Percentiles rank a stretch among this genome's conserved stretches.
phyloP scores from a whole-genome alignment of 495 filamentous ascomycete genomes.

The Penicillium arizonense region DNA sequence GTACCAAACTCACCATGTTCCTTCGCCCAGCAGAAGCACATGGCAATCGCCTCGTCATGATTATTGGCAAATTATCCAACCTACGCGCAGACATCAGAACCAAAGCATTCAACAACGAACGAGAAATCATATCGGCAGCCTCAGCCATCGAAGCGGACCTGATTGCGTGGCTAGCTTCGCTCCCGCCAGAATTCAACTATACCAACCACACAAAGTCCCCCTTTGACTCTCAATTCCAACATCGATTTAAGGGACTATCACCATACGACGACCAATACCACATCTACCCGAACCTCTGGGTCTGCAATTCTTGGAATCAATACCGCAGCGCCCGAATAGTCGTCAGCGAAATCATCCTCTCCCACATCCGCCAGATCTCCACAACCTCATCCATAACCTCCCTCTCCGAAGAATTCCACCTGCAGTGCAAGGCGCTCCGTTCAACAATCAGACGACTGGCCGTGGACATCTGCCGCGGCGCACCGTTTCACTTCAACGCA shows the following conservation, averaged over 20 bases:
- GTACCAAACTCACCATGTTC: constrained; percentile 33
- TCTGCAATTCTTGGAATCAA: constrained; percentile 58
- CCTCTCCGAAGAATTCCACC: constrained; percentile 31
- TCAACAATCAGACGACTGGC: constrained; percentile 35
- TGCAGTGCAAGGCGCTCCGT: constrained; percentile 33
- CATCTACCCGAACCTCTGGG: constrained; percentile 56
- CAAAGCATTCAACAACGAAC: constrained; percentile 33
- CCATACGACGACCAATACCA: constrained; percentile 58
- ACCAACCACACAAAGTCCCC: constrained; percentile 24
- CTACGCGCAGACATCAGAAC: constrained; percentile 45
- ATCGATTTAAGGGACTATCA: constrained; percentile 22
- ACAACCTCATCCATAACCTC: constrained; percentile 8
- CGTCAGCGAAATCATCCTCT: constrained; percentile 51
- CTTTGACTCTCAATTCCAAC: constrained; percentile 20
- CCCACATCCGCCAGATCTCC: constrained; percentile 16
- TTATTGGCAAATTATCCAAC: constrained; percentile 42
- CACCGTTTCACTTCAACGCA: constrained; percentile 39
- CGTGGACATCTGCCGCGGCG: constrained; percentile 45
- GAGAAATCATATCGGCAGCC: constrained; percentile 44
- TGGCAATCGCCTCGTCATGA: constrained; percentile 35
- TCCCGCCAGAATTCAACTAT: constrained; percentile 40
- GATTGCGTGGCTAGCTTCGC: constrained; percentile 36
- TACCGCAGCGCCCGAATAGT: constrained; percentile 62
- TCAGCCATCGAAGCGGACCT: constrained; percentile 52
- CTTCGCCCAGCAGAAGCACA: constrained; percentile 35